Evolutionary conservation across 345 rosid species (phyloP), one percentile per base, ranked within the genome.

Genomic region (Boechera divaricarpa): DNA sequence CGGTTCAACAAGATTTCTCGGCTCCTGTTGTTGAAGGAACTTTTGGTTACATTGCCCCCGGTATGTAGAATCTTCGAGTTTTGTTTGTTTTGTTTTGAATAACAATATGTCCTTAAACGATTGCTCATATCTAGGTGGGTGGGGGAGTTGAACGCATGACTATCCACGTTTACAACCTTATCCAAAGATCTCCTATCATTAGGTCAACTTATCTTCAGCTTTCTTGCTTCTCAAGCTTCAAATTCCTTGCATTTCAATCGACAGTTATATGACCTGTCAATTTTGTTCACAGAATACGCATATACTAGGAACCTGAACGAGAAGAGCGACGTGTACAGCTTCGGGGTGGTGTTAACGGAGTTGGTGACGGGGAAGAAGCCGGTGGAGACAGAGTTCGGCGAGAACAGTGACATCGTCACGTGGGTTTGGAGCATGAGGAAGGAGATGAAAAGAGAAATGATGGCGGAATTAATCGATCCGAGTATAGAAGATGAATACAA

Each of bases 41-140:
- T 68, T 81, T 74, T 33, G 98, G 98, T 24, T 94, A 94, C 83
- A 91, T 94, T 48, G 96, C 98, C 72, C 98, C 98, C 5, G 98
- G 98, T 91, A 88, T 61, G 10, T 32, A 26, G 10, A 63, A 21
- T 67, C 51, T 41, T 11, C n/a, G 21, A 58, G 54, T 57, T 64
- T 47, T n/a, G 18, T 6, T 41, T 5, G 9, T 32, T 24, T 7
- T 21, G 5, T 29, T 32, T 3, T 67, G 24, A 33, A 48, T 48
- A 48, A 7, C 9, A 24, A n/a, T 48, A 48, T 47, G 3, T n/a
- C 53, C 4, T 16, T n/a, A 48, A 44, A 44, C 48, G 2, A 44
- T 5, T 44, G 16, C 8, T 1, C 48, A 13, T 44, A 44, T 5
- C n/a, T 12, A 44, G 5, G 6, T 44, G 1, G 21, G 1, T 1